phyloP scores from a whole-genome alignment of 2,329 filamentous ascomycete genomes.

The Blumeriella jaapii region DNA sequence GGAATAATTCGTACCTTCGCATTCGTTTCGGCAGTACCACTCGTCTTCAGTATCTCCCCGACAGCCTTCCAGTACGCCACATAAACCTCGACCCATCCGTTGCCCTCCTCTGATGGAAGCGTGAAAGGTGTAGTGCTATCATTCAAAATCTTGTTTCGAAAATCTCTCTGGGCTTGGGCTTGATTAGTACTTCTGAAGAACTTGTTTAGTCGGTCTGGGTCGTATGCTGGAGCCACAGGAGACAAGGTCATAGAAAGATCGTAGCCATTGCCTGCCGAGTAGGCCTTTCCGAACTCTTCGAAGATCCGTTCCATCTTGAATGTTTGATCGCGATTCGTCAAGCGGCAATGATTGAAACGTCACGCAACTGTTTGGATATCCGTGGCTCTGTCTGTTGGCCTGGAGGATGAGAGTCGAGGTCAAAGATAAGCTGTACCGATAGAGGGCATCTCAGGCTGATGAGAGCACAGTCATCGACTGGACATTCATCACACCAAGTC shows the following conservation, averaged over 20 bases:
- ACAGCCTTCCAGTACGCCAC: slow-evolving; percentile 73
- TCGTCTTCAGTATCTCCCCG: slow-evolving; percentile 57
- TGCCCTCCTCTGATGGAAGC: slow-evolving; percentile 44
- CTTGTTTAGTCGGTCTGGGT: slow-evolving; percentile 54
- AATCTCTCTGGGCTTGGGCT: slow-evolving; percentile 45
- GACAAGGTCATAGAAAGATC: slow-evolving; percentile 63
- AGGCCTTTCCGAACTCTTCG: slow-evolving; percentile 59
- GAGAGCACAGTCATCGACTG: too few species aligned
- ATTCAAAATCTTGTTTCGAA: slow-evolving; percentile 60
- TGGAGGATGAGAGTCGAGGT: slow-evolving; percentile 7
- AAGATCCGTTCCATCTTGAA: slow-evolving; percentile 61
- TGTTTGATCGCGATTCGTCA: slow-evolving; percentile 8
- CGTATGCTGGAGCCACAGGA: slow-evolving; percentile 50
- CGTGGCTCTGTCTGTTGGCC: slow-evolving; percentile 8
- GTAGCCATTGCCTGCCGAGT: slow-evolving; percentile 55
- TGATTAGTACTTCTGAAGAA: slow-evolving; percentile 65
- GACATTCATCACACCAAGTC: too few species aligned
- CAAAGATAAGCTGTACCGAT: too few species aligned
- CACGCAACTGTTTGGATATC: too few species aligned
- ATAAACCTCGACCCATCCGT: slow-evolving; percentile 83
- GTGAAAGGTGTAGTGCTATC: slow-evolving; percentile 34
- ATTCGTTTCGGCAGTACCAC: slow-evolving; percentile 35
- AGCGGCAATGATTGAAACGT: too few species aligned
- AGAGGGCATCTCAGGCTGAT: too few species aligned
- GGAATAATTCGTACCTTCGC: slow-evolving; percentile 18